Conservation (phyloP, 2,329 filamentous ascomycete genomes). For the Ceratocystis cacaofunesta region DNA sequence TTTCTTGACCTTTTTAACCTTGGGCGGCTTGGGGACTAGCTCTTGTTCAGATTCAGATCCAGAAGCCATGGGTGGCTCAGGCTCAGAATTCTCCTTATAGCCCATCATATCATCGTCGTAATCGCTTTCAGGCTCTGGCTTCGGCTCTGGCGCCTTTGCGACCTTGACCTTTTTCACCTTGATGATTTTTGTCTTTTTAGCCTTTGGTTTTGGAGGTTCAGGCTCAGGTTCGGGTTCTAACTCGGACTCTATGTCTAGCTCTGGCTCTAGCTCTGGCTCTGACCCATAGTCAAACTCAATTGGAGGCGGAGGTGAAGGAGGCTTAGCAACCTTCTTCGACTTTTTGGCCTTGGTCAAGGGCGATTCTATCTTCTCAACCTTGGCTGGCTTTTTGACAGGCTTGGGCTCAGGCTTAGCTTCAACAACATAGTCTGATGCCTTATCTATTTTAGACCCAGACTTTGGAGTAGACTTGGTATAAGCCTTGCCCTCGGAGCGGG, state of each 20-base stretch:
- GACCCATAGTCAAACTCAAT: not conserved
- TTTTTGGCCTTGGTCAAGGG: constrained; percentile 5
- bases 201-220: not conserved
- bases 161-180: constrained; percentile 8
- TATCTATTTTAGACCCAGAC: not conserved
- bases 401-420: constrained; percentile 1
- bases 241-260: constrained; percentile 14
- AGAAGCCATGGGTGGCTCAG: not conserved
- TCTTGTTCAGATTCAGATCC: constrained; percentile 14
- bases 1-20: constrained; percentile 16
- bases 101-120: not conserved
- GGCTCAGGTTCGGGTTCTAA: constrained; percentile 19
- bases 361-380: constrained; percentile 5
- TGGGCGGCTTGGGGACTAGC: constrained; percentile 19
- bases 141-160: constrained; percentile 4
- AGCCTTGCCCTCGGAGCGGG: not conserved
- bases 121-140: constrained; percentile 8
- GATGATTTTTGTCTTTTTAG: constrained; percentile 1
- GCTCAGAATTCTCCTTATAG: constrained; percentile 6
- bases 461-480: constrained; percentile 4
- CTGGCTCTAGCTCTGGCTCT: not conserved
- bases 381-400: constrained; percentile 6
- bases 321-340: constrained; percentile 5
- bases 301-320: constrained; percentile 19
- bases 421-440: not conserved